phyloP scores from a whole-genome alignment of 257 asterid species.

The Prunella vulgaris region DNA sequence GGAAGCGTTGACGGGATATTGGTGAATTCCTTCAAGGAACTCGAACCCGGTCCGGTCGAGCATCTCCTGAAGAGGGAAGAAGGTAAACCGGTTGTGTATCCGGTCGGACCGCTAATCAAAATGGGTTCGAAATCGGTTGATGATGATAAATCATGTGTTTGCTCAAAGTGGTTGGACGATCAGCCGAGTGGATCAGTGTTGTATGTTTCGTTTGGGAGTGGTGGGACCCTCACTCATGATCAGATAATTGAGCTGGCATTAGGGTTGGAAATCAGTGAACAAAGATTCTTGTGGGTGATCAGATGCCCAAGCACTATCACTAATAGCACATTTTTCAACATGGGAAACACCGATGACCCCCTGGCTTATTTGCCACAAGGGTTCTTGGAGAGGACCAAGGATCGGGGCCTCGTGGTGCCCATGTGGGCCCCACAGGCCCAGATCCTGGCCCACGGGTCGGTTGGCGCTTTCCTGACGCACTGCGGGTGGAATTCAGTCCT shows the following conservation, averaged over 20 bases:
- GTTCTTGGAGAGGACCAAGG: slow-evolving; percentile 37
- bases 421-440: slow-evolving; percentile 51
- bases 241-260: slow-evolving; percentile 50
- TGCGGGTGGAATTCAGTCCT: slow-evolving; percentile 74
- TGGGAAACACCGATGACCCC: slow-evolving; percentile 30
- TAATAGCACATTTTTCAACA: slow-evolving; percentile 31
- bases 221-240: slow-evolving; percentile 53
- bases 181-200: slow-evolving; percentile 72
- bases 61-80: slow-evolving; percentile 17
- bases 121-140: slow-evolving; percentile 16
- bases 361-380: slow-evolving; percentile 46
- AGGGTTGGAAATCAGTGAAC: slow-evolving; percentile 56
- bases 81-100: slow-evolving; percentile 47
- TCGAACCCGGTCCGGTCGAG: slow-evolving; percentile 55
- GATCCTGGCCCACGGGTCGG: slow-evolving; percentile 39
- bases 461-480: slow-evolving; percentile 44
- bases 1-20: slow-evolving; percentile 57
- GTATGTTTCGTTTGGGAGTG: slow-evolving; percentile 70
- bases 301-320: slow-evolving; percentile 32
- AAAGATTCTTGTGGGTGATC: slow-evolving; percentile 51
- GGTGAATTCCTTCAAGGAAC: slow-evolving; percentile 49
- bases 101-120: slow-evolving; percentile 61
- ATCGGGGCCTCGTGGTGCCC: slow-evolving; percentile 41
- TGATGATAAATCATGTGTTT: background rate
- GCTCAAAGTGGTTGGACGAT: slow-evolving; percentile 51